Conservation (phyloP, 345 rosid species). For the Citrus cavaleriei region DNA sequence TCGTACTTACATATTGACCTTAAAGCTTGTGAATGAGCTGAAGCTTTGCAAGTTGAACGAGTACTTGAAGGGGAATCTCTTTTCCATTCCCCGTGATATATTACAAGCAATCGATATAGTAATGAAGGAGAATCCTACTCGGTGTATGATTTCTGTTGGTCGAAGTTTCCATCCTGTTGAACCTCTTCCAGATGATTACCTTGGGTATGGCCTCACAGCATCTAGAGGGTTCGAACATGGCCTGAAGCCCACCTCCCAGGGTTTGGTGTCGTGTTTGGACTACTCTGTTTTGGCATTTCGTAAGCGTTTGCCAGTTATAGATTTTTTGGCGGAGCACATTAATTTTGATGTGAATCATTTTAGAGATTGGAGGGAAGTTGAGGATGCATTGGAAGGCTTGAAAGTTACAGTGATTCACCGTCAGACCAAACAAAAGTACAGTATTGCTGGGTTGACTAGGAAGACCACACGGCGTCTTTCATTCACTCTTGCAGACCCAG, state of each 20-base stretch:
- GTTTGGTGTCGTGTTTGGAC: slow-evolving; percentile 66
- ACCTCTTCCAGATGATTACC: slow-evolving; percentile 28
- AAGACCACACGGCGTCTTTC: slow-evolving; percentile 27
- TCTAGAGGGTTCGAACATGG: slow-evolving; percentile 70
- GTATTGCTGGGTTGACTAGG: slow-evolving; percentile 46
- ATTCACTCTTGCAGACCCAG: slow-evolving; percentile 45
- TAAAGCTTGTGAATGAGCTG: slow-evolving; percentile 66
- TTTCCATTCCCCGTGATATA: slow-evolving; percentile 57
- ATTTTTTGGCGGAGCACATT: slow-evolving; percentile 50
- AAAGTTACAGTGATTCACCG: slow-evolving; percentile 71
- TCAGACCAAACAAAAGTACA: slow-evolving; percentile 54
- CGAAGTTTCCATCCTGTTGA: slow-evolving; percentile 48
- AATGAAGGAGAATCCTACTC: slow-evolving; percentile 81
- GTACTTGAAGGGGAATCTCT: slow-evolving; percentile 38
- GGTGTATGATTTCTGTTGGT: slow-evolving; percentile 59
- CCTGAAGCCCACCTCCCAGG: slow-evolving; percentile 73
- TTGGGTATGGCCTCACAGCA: slow-evolving; percentile 59
- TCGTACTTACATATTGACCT: slow-evolving; percentile 30
- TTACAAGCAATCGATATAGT: slow-evolving; percentile 88
- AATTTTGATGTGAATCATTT: slow-evolving; percentile 26
- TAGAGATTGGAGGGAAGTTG: slow-evolving; percentile 28
- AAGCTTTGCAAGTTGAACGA: slow-evolving; percentile 54
- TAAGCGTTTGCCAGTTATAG: slow-evolving; percentile 53
- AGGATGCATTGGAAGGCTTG: slow-evolving; percentile 39
- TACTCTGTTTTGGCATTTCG: slow-evolving; percentile 72